Evolutionary conservation across 1,284 basidiomycete genomes (phyloP).

Genomic region (Naganishia sp.): DNA sequence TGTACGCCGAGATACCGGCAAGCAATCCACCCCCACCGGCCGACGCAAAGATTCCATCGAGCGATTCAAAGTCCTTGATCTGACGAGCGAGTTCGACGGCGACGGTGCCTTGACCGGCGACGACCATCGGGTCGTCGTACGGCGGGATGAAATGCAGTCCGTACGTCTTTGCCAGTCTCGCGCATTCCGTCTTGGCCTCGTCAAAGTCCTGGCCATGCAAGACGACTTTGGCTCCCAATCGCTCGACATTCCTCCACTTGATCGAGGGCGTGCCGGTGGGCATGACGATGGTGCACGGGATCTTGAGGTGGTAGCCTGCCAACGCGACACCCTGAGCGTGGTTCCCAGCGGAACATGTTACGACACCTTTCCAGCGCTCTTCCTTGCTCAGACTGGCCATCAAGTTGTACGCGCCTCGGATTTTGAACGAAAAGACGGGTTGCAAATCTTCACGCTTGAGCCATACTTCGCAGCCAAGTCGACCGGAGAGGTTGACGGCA

Average conservation of each 20-base stretch:
- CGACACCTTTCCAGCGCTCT: constrained; percentile 94
- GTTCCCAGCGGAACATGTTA: constrained; percentile 97
- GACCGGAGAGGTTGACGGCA: constrained; percentile 80
- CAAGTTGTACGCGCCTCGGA: constrained; percentile 97
- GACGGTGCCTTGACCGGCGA: constrained; percentile 95
- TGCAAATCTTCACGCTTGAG: constrained; percentile 98
- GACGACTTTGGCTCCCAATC: constrained; percentile 91
- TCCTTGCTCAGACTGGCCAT: constrained; percentile 88
- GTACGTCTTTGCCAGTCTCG: constrained; percentile 73
- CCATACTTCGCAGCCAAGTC: constrained; percentile 89
- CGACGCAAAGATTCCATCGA: constrained; percentile 86
- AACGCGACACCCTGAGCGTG: constrained; percentile 98
- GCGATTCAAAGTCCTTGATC: constrained; percentile 66
- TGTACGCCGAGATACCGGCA: constrained; percentile 85
- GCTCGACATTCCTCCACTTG: constrained; percentile 90
- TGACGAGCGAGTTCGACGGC: constrained; percentile 94
- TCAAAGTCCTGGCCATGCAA: constrained; percentile 93
- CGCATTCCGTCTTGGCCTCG: constrained; percentile 92
- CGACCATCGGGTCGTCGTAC: constrained; percentile 94
- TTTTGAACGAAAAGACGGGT: constrained; percentile 98
- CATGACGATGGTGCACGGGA: constrained; percentile 99
- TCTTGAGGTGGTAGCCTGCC: constrained; percentile 78
- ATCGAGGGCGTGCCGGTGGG: constrained; percentile 91
- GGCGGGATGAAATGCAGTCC: constrained; percentile 91
- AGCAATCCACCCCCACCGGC: constrained; percentile 92